Percentiles rank a stretch among this genome's conserved stretches.
These are phyloP conservation scores for Aspergillus phoenicis DNA, from an alignment of 2,329 filamentous ascomycete species.

Conservation along the genomic window DNA sequence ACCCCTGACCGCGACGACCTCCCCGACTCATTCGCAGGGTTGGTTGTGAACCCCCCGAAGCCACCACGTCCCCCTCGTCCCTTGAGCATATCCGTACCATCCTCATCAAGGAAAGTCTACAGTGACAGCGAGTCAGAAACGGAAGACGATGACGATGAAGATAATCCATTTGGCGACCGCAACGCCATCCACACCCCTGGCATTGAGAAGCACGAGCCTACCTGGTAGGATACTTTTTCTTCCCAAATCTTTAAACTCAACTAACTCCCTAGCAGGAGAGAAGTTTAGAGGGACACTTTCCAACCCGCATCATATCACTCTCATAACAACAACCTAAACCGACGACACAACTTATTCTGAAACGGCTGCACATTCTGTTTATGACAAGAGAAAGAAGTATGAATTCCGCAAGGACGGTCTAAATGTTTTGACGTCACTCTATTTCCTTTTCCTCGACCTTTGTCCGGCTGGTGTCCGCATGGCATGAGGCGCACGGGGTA, in stretches of 20 bases:
- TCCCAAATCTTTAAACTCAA: neutral
- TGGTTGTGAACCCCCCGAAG: slow-evolving; percentile 40
- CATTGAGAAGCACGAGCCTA: slow-evolving; percentile 35
- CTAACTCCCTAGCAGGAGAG: slow-evolving; percentile 31
- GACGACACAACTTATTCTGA: too few species aligned
- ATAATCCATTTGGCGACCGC: slow-evolving; percentile 83
- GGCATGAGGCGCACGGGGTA: neutral
- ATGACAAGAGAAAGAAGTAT: slow-evolving; percentile 1
- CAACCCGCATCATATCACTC: neutral
- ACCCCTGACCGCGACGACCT: slow-evolving; percentile 32
- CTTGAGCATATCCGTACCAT: slow-evolving; percentile 52
- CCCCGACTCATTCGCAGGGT: slow-evolving; percentile 36
- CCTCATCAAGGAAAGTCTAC: slow-evolving; percentile 35
- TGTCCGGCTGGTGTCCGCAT: neutral
- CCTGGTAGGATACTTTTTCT: slow-evolving; percentile 33
- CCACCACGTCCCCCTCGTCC: slow-evolving; percentile 60
- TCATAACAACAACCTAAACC: neutral
- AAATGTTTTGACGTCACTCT: neutral
- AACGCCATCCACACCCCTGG: slow-evolving; percentile 59
- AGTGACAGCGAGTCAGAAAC: slow-evolving; percentile 57
- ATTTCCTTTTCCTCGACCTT: neutral
- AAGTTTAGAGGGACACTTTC: slow-evolving; percentile 24
- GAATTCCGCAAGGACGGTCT: neutral
- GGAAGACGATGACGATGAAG: slow-evolving; percentile 72
- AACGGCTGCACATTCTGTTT: neutral